phyloP scores from a whole-genome alignment of 305 asterid genomes.

The Fraxinus baroniana region DNA sequence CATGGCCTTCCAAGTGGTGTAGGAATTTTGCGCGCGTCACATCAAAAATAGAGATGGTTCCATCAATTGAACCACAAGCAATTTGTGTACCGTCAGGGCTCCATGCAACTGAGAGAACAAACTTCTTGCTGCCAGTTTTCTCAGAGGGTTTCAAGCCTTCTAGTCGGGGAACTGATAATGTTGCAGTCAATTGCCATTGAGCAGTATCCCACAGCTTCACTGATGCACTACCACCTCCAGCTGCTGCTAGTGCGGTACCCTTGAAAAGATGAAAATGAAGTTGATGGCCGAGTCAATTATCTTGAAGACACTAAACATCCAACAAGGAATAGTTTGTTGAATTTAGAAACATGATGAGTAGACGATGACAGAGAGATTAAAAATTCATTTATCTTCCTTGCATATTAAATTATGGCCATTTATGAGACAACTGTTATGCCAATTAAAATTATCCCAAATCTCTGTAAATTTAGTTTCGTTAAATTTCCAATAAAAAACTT shows the following conservation, averaged over 20 bases:
- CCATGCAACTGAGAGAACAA: conserved; percentile 73
- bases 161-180: conserved; percentile 80
- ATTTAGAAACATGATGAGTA: neutral
- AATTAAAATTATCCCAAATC: neutral
- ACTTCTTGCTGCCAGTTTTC: conserved; percentile 62
- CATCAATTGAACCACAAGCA: conserved; percentile 88
- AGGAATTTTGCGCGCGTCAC: conserved; percentile 69
- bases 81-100: conserved; percentile 77
- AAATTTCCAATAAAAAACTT: neutral
- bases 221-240: conserved; percentile 96
- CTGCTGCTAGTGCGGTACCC: conserved; percentile 92
- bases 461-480: neutral
- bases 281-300: neutral
- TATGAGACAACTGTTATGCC: neutral
- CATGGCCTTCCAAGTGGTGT: conserved; percentile 85
- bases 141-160: conserved; percentile 74
- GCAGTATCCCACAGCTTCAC: conserved; percentile 93
- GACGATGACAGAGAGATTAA: neutral
- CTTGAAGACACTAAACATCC: conserved; percentile 14
- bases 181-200: conserved; percentile 64
- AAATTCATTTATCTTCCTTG: neutral
- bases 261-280: conserved; percentile 25
- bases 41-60: conserved; percentile 77
- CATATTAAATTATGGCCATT: neutral
- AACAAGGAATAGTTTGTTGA: conserved; percentile 21